Evolutionary conservation across 768 basidiomycete genomes (phyloP).

Genomic region (Suillus alpinus): DNA sequence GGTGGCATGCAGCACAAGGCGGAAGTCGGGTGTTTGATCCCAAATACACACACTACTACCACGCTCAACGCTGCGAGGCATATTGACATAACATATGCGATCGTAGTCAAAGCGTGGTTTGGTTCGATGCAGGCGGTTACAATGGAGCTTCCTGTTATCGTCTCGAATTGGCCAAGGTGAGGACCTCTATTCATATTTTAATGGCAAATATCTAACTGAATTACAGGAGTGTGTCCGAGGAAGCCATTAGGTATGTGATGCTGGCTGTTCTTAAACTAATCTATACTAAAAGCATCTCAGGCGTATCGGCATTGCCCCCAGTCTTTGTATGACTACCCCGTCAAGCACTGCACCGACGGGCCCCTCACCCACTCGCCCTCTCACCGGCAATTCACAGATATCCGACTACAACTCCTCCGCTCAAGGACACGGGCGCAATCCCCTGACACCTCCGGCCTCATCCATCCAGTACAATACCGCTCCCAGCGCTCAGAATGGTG

Average conservation of each 20-base stretch:
- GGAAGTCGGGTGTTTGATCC: conserved; percentile 70
- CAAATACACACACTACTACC: conserved; percentile 72
- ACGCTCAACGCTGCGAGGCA: conserved; percentile 80
- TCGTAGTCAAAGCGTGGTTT: conserved; percentile 75
- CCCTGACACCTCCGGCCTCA: conserved; percentile 14
- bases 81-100: conserved; percentile 80
- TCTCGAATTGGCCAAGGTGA: conserved; percentile 86
- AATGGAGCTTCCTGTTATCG: conserved; percentile 75
- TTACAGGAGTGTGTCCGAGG: conserved; percentile 64
- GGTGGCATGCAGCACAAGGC: conserved; percentile 68
- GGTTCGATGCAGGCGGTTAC: conserved; percentile 61
- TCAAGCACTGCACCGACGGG: conserved; percentile 29
- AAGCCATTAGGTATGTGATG: conserved; percentile 52
- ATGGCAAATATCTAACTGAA: conserved; percentile 3
- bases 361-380: conserved; percentile 23
- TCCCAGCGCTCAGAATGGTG: conserved; percentile 22
- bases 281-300: conserved; percentile 23
- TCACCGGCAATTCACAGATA: conserved; percentile 18
- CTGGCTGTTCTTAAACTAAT: not conserved
- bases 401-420: conserved; percentile 9
- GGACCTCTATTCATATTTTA: conserved; percentile 22
- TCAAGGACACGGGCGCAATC: conserved; percentile 13
- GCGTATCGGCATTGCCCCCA: conserved; percentile 49
- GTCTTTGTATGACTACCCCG: conserved; percentile 31
- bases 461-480: conserved; percentile 28